These are phyloP conservation scores for Murraya paniculata DNA, from an alignment of 345 rosid genomes.

Conservation along the genomic window DNA sequence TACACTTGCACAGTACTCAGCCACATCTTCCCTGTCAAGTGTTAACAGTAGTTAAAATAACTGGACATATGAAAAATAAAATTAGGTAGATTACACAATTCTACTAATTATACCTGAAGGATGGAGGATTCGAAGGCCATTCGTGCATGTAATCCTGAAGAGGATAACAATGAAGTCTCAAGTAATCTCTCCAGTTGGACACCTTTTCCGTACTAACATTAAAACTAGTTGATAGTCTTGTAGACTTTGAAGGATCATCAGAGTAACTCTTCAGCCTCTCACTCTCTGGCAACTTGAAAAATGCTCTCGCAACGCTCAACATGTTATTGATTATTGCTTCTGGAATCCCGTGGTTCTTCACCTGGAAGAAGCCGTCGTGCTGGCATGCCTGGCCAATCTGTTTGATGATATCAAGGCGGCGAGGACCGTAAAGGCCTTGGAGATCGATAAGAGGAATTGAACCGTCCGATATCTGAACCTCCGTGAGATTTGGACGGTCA, in stretches of 20 bases:
- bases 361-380: slow-evolving; percentile 56
- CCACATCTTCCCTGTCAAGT: slow-evolving; percentile 46
- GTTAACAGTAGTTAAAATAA: slow-evolving; percentile 3
- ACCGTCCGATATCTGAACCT: slow-evolving; percentile 28
- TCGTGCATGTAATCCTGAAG: slow-evolving; percentile 50
- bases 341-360: slow-evolving; percentile 66
- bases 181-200: slow-evolving; percentile 81
- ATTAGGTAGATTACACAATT: no score
- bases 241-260: slow-evolving; percentile 52
- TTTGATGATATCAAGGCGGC: slow-evolving; percentile 28
- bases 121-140: slow-evolving; percentile 77
- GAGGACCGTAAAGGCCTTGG: slow-evolving; percentile 42
- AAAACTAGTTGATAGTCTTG: slow-evolving; percentile 76
- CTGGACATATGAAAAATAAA: neutral
- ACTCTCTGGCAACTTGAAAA: slow-evolving; percentile 59
- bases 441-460: slow-evolving; percentile 71
- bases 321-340: slow-evolving; percentile 31
- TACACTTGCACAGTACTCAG: slow-evolving; percentile 50
- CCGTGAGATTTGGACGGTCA: slow-evolving; percentile 67
- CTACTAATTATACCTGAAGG: slow-evolving; percentile 42
- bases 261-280: slow-evolving; percentile 74
- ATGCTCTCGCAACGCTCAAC: slow-evolving; percentile 37
- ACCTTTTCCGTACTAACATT: slow-evolving; percentile 62
- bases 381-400: slow-evolving; percentile 59
- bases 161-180: slow-evolving; percentile 76